Conservation (phyloP, 345 rosid species). For the Bretschneidera sinensis region DNA sequence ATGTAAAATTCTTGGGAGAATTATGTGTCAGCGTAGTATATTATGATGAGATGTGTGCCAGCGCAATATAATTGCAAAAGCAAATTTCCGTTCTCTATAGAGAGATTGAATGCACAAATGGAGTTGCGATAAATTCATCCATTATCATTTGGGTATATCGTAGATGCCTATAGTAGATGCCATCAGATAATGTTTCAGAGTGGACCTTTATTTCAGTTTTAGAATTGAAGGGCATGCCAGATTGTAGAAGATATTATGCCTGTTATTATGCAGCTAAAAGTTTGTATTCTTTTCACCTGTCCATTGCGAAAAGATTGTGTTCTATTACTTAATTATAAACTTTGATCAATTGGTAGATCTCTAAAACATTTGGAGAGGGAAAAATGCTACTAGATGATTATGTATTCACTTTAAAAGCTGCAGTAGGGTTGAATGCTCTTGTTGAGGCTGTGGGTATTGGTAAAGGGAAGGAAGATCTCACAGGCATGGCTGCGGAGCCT, state of each 20-base stretch:
- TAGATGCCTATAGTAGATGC: no score
- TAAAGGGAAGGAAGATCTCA: constrained; percentile 59
- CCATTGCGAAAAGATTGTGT: no score
- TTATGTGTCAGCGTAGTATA: neutral
- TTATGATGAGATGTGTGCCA: neutral
- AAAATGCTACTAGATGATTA: constrained; percentile 50
- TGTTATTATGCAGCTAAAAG: neutral
- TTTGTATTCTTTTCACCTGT: neutral
- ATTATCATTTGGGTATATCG: neutral
- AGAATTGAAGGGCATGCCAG: neutral
- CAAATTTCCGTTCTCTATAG: neutral
- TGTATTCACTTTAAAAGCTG: constrained; percentile 51
- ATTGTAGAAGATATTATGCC: neutral
- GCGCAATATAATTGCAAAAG: neutral
- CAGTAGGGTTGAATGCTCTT: constrained; percentile 36
- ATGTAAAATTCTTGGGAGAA: no score
- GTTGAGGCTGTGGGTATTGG: constrained; percentile 52
- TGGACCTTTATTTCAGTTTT: neutral
- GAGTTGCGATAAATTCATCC: neutral
- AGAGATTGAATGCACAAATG: neutral
- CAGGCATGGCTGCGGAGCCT: constrained; percentile 49
- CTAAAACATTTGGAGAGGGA: constrained; percentile 45
- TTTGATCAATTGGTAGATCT: constrained; percentile 27
- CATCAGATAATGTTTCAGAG: neutral
- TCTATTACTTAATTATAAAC: neutral